A percentile compares a stretch with the other conserved stretches of the same genome.
phyloP scores from a whole-genome alignment of 768 basidiomycete genomes.

The Suillus brevipes region DNA sequence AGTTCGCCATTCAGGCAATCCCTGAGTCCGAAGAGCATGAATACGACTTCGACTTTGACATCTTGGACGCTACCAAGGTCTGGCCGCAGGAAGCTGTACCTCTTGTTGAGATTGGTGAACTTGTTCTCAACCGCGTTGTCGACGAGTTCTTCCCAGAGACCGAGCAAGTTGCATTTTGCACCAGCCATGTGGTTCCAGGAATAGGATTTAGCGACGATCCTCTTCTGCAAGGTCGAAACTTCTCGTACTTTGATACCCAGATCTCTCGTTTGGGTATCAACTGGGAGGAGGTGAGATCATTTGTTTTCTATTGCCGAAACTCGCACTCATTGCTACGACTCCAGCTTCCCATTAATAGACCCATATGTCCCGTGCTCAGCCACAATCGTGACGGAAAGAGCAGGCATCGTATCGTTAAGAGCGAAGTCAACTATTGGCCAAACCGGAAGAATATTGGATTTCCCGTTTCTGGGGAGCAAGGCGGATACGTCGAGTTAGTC shows the following conservation, averaged over 20 bases:
- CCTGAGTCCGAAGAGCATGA: slow-evolving; percentile 71
- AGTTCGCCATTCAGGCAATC: slow-evolving; percentile 65
- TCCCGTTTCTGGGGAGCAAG: slow-evolving; percentile 49
- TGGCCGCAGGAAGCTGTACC: slow-evolving; percentile 85
- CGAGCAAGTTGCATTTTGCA: slow-evolving; percentile 91
- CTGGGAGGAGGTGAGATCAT: slow-evolving; percentile 58
- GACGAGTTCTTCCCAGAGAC: slow-evolving; percentile 84
- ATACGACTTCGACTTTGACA: slow-evolving; percentile 87
- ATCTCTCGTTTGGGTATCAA: slow-evolving; percentile 79
- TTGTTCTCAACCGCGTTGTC: slow-evolving; percentile 61
- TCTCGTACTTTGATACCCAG: slow-evolving; percentile 87
- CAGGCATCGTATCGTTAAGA: slow-evolving; percentile 58
- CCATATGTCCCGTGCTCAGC: slow-evolving; percentile 74
- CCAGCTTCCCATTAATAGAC: slow-evolving; percentile 80
- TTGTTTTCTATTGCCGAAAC: too few relatives aligned
- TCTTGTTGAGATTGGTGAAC: slow-evolving; percentile 72
- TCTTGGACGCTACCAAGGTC: slow-evolving; percentile 84
- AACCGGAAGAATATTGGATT: slow-evolving; percentile 59
- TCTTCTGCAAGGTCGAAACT: slow-evolving; percentile 81
- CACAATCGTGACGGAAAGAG: slow-evolving; percentile 62
- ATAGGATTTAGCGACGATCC: slow-evolving; percentile 78
- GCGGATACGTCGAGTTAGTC: slow-evolving; percentile 59
- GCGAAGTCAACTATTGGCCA: slow-evolving; percentile 77
- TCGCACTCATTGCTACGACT: slow-evolving; percentile 1
- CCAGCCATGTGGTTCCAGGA: slow-evolving; percentile 56